Evolutionary conservation across 192 early-diverging fungal species (phyloP).

Genomic region (Coemansia sp.): DNA sequence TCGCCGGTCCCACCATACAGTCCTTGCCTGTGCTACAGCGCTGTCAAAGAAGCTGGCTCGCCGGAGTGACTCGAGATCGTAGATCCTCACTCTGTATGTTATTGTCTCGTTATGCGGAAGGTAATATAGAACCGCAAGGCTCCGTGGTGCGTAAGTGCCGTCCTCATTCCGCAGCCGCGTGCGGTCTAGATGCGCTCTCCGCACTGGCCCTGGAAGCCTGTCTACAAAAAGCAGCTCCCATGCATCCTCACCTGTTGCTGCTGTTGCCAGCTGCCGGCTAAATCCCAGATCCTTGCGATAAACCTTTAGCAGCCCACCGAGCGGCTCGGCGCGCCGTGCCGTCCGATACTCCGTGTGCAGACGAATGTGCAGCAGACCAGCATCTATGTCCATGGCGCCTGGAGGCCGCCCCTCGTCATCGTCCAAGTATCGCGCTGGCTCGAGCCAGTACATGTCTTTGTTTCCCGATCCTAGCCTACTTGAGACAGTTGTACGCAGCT

Average conservation of each 20-base stretch:
- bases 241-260: conserved; percentile 7
- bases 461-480: conserved; percentile 26
- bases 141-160: conserved; percentile 32
- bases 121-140: conserved; percentile 46
- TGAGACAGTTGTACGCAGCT: conserved; percentile 27
- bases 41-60: conserved; percentile 12
- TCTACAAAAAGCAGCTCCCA: conserved; percentile 56
- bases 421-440: conserved; percentile 25
- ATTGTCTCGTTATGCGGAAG: conserved; percentile 33
- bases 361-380: conserved; percentile 40
- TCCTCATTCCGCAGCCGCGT: conserved; percentile 37
- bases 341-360: conserved; percentile 48
- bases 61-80: conserved; percentile 43
- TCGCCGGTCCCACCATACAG: conserved; percentile 23
- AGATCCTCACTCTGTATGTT: conserved; percentile 32
- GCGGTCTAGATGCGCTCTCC: conserved; percentile 41
- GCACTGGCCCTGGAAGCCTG: conserved; percentile 42
- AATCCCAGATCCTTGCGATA: conserved; percentile 43
- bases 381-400: conserved; percentile 26
- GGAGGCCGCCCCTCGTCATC: conserved; percentile 5
- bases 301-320: conserved; percentile 46
- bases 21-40: conserved; percentile 10
- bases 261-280: not conserved
- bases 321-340: conserved; percentile 23
- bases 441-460: conserved; percentile 46